Evolutionary conservation across 768 basidiomycete genomes (phyloP).

Genomic region (Termitomyces sp.): DNA sequence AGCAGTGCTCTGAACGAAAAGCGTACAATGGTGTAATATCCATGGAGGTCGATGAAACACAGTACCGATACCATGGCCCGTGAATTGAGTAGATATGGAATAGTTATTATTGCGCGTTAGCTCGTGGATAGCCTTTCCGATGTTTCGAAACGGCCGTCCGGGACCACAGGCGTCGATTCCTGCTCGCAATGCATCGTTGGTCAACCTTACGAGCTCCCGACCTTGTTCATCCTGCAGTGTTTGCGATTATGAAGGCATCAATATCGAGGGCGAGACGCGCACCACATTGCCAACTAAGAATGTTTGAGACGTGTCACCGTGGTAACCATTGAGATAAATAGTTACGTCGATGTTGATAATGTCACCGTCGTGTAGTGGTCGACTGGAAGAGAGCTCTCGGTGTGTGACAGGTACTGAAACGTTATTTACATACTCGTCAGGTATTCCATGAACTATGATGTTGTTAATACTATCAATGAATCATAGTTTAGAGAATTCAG

Average conservation of each 20-base stretch:
- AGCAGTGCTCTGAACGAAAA: neutral
- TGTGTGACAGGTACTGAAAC: neutral
- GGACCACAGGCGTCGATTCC: slow-evolving; percentile 79
- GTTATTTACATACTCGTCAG: slow-evolving; percentile 63
- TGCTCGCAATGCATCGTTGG: slow-evolving; percentile 60
- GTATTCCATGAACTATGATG: slow-evolving; percentile 83
- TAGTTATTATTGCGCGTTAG: slow-evolving; percentile 41
- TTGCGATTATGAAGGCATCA: neutral
- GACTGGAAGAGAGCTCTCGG: slow-evolving; percentile 40
- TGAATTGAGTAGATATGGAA: slow-evolving; percentile 68
- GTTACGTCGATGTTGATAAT: slow-evolving; percentile 90
- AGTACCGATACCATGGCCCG: slow-evolving; percentile 85
- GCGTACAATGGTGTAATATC: slow-evolving; percentile 75
- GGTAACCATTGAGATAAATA: slow-evolving; percentile 77
- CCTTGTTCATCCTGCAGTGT: slow-evolving; percentile 63
- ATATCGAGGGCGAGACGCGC: slow-evolving; percentile 22
- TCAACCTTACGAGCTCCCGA: slow-evolving; percentile 57
- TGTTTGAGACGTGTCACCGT: slow-evolving; percentile 87
- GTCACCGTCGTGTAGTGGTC: slow-evolving; percentile 77
- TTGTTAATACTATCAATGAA: slow-evolving; percentile 78
- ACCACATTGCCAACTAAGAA: slow-evolving; percentile 83
- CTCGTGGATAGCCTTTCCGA: slow-evolving; percentile 68
- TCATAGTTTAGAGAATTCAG: slow-evolving; percentile 32
- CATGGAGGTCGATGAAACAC: slow-evolving; percentile 81
- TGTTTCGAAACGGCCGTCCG: slow-evolving; percentile 61